Base-by-base conservation (phyloP, 2,329 filamentous ascomycete species). In the Cordyceps tenuipes region DNA sequence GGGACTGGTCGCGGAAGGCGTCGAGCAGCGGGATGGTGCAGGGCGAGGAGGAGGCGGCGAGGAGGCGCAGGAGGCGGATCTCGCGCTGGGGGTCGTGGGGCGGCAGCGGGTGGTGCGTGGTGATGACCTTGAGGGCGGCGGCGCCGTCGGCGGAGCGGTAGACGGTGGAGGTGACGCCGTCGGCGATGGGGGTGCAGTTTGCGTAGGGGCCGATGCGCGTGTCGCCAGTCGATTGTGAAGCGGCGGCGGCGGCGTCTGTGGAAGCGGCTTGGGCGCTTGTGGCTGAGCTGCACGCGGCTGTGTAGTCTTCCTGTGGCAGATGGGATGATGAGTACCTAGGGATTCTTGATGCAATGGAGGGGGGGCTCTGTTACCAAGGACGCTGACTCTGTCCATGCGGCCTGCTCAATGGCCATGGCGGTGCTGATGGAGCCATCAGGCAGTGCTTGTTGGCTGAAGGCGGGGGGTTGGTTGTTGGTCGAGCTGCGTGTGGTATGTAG, bases 81-180 rank as follows among this genome's bases (percentile, higher is more conserved):
- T 99, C 94, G 48, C 90, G 85, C 51, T 81, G 76, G 1, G 91
- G 88, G 69, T 95, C 86, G 73, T 99, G 94, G 10, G 94, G 94
- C 61, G 89, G 85, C 43, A 86, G 81, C 74, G 88, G 85, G 58
- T 81, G 78, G 43, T 86, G 86, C 36, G 90, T 86, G 31, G 84
- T 85, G 41, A 94, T 96, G 62, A 97, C 85, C 71, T 99, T 99
- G 53, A 99, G 77, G 2, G 93, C 94, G 13, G 31, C 41, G 5
- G 31, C 26, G 19, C 77, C 75, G 57, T 74, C 66, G 23, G 71
- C 75, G 46, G 85, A 85, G 66, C 87, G 87, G 75, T 92, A 97
- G 55, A 99, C 85, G 59, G 87, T 84, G 19, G 93, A 94, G 63
- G 91, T 94, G 13, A 93, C 77, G 21, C 94, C 94, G 63, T 78